Percentiles rank a stretch among this genome's conserved stretches.
phyloP scores from a whole-genome alignment of 2,329 filamentous ascomycete genomes.

The Pseudocercospora fuligena region DNA sequence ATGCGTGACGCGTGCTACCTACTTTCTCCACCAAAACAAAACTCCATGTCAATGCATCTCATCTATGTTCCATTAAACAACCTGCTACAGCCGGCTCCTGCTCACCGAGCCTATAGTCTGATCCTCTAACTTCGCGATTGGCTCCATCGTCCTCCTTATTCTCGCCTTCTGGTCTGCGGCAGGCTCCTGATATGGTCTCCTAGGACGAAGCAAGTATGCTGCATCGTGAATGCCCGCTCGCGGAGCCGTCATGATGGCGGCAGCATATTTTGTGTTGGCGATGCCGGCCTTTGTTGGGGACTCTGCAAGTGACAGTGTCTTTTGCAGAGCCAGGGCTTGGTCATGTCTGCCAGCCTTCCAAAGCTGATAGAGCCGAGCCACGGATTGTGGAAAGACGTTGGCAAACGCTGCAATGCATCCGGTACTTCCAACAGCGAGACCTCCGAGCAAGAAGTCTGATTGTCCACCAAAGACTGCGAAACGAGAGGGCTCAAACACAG shows the following conservation, averaged over 20 bases:
- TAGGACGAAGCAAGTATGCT: constrained; percentile 59
- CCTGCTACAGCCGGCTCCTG: constrained; percentile 10
- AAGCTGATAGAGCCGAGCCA: constrained; percentile 64
- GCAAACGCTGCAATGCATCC: constrained; percentile 59
- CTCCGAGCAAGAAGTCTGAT: constrained; percentile 66
- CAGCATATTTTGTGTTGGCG: constrained; percentile 71
- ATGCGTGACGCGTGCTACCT: too few relatives aligned
- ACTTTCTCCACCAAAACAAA: too few relatives aligned
- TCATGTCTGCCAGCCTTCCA: constrained; percentile 61
- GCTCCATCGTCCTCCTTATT: constrained; percentile 45
- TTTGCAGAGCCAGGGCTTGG: constrained; percentile 66
- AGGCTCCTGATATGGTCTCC: constrained; percentile 62
- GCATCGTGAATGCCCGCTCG: constrained; percentile 63
- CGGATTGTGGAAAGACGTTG: constrained; percentile 61
- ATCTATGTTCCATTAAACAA: background rate
- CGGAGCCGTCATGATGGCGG: constrained; percentile 61
- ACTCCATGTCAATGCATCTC: too few relatives aligned
- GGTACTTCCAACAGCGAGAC: constrained; percentile 52
- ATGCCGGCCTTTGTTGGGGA: constrained; percentile 69
- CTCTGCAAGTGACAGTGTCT: constrained; percentile 68
- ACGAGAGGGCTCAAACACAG: constrained; percentile 56
- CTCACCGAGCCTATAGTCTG: background rate
- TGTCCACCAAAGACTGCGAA: constrained; percentile 72
- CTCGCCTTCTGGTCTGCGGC: constrained; percentile 47
- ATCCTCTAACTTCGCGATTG: constrained; percentile 28